A percentile compares a stretch with the other conserved stretches of the same genome.
Conservation (phyloP, 495 filamentous ascomycete species). For the Xylaria flabelliformis region DNA sequence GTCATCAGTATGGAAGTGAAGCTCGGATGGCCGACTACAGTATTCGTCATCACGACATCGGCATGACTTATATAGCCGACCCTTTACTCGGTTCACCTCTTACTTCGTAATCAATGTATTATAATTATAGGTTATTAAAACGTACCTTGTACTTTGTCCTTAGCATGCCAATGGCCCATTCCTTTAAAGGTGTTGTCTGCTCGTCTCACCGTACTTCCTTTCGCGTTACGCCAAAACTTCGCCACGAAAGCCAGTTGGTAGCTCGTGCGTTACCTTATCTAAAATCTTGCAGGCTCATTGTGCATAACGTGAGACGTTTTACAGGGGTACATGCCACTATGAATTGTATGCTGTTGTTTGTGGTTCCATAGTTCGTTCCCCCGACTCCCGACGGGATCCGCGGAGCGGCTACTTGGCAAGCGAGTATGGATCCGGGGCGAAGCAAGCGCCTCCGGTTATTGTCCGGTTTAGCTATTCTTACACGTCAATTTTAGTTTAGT, state of each 20-base stretch:
- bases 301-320: no score
- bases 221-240: no score
- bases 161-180: no score
- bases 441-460: background rate
- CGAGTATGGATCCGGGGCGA: background rate
- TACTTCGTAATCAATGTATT: background rate
- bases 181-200: no score
- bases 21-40: background rate
- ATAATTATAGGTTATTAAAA: no score
- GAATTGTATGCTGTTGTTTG: no score
- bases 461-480: background rate
- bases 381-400: slow-evolving; percentile 6
- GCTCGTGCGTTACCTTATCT: no score
- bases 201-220: no score
- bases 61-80: background rate
- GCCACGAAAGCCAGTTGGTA: no score
- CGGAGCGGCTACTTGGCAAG: background rate
- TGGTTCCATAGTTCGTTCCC: background rate
- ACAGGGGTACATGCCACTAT: no score
- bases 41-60: background rate
- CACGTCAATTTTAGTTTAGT: background rate
- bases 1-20: background rate
- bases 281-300: no score
- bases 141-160: no score
- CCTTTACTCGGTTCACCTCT: background rate